These are phyloP conservation scores for Ulvella scutata DNA, from an alignment of 139 green algal genomes.

Conservation along the genomic window DNA sequence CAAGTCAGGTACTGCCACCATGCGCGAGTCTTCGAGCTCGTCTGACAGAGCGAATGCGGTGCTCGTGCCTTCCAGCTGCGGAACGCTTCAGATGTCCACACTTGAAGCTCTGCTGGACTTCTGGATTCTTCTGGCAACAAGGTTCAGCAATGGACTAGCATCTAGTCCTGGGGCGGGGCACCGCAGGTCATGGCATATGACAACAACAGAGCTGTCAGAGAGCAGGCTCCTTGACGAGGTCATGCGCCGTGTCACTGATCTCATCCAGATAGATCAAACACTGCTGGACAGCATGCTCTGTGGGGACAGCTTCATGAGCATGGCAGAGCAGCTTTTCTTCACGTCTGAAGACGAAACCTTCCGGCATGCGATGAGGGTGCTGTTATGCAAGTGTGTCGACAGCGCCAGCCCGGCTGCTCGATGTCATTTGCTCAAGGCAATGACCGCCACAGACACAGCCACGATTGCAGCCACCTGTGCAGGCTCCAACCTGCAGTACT, in stretches of 20 bases:
- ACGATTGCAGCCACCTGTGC: not conserved
- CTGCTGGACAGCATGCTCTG: not conserved
- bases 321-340: not conserved
- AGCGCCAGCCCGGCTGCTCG: not conserved
- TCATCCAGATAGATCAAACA: not conserved
- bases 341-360: not conserved
- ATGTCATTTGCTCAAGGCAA: not conserved
- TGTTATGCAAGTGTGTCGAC: not conserved
- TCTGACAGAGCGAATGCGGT: not conserved
- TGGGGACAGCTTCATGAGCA: not conserved
- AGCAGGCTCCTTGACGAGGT: not conserved
- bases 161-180: not conserved
- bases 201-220: not conserved
- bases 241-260: not conserved
- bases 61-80: not conserved
- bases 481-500: not conserved
- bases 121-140: not conserved
- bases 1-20: not conserved
- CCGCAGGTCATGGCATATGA: not conserved
- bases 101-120: not conserved
- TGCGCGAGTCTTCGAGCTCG: not conserved
- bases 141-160: not conserved
- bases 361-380: not conserved
- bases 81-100: not conserved
- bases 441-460: not conserved